A percentile compares a stretch with the other conserved stretches of the same genome.
Evolutionary conservation across 1,284 basidiomycete genomes (phyloP).

Genomic region (Trichosporon inkin): DNA sequence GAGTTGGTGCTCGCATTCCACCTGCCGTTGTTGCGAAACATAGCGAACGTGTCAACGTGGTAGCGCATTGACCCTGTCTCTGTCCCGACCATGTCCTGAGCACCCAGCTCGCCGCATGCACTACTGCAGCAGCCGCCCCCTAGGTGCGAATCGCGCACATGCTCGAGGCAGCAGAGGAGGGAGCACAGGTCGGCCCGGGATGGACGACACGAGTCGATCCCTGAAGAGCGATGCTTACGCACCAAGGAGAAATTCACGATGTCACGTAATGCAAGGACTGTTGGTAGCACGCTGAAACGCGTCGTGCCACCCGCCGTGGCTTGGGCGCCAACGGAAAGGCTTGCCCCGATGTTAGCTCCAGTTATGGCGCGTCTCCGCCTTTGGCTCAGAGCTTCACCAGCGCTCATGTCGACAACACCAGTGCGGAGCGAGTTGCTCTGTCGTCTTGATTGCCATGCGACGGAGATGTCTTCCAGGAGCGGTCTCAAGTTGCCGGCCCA

Average conservation of each 20-base stretch:
- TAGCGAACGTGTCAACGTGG: conserved; percentile 1
- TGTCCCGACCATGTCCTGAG: no score
- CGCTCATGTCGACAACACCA: neutral
- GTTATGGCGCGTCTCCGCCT: neutral
- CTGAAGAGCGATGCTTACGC: neutral
- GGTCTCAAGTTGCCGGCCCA: neutral
- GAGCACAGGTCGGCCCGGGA: no score
- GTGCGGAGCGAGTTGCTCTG: neutral
- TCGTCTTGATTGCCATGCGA: neutral
- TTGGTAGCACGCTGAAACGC: conserved; percentile 1
- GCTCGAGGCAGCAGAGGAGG: no score
- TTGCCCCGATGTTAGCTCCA: neutral
- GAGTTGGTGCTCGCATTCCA: neutral
- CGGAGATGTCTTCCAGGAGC: neutral
- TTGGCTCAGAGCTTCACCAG: conserved; percentile 7
- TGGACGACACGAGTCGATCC: neutral
- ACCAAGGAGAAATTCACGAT: neutral
- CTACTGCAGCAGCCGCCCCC: no score
- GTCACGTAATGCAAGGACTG: neutral
- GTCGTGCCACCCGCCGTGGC: neutral
- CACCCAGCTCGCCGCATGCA: no score
- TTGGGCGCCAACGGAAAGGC: conserved; percentile 1
- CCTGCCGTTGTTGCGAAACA: no score
- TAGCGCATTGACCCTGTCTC: neutral
- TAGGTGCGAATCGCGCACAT: no score